Conservation (phyloP, 768 basidiomycete genomes). For the Kwoniella botswanensis region DNA sequence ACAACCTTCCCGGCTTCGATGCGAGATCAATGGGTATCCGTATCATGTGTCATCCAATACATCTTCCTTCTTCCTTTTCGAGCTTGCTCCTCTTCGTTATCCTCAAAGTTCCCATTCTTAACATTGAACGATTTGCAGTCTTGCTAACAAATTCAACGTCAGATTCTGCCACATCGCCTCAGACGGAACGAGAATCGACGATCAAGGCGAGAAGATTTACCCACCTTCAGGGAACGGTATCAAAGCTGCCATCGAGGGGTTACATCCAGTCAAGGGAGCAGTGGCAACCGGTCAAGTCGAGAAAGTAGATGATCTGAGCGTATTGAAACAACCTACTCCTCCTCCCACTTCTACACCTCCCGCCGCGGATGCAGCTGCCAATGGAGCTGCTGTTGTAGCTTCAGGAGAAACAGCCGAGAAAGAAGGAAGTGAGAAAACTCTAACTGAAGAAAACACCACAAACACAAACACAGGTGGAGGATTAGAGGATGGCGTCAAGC, state of each 20-base stretch:
- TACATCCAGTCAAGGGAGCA: conserved; percentile 36
- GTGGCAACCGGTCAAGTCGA: conserved; percentile 37
- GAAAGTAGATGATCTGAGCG: background rate
- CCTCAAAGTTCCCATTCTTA: too few relatives aligned
- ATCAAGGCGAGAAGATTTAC: conserved; percentile 44
- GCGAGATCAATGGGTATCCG: background rate
- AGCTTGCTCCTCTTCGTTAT: too few relatives aligned
- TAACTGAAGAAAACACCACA: background rate
- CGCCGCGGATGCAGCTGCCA: background rate
- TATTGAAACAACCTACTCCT: background rate
- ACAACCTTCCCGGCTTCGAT: too few relatives aligned
- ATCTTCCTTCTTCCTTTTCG: too few relatives aligned
- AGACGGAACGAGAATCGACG: conserved; percentile 52
- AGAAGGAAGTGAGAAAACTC: background rate
- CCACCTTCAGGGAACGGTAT: conserved; percentile 56
- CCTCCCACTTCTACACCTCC: background rate
- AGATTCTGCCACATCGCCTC: conserved; percentile 52
- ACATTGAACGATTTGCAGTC: too few relatives aligned
- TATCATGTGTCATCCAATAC: conserved; percentile 1
- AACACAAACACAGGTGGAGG: background rate
- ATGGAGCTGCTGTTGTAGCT: background rate
- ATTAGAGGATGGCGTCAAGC: conserved; percentile 19
- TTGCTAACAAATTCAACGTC: background rate
- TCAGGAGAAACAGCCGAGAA: conserved; percentile 10
- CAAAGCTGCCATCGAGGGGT: conserved; percentile 49